phyloP scores from a whole-genome alignment of 768 basidiomycete genomes.

The Clitopilus hobsonii region DNA sequence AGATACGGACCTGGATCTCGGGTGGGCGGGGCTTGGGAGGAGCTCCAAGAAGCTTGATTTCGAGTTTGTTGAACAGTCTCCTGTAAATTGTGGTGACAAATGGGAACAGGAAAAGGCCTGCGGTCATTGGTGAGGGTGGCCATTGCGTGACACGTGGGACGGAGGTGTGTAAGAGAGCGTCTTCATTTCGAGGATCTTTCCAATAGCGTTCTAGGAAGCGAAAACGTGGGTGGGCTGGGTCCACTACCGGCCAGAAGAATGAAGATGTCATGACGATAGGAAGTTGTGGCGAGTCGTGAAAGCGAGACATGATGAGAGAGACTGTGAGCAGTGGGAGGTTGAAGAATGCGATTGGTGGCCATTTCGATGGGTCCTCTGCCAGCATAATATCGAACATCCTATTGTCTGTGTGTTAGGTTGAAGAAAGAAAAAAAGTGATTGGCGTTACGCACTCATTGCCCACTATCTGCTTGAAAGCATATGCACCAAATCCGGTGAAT shows the following conservation, averaged over 20 bases:
- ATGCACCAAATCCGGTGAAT: constrained; percentile 66
- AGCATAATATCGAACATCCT: constrained; percentile 64
- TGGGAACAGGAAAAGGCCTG: constrained; percentile 50
- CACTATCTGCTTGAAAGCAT: constrained; percentile 64
- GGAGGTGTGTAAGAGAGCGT: constrained; percentile 23
- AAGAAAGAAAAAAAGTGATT: not conserved
- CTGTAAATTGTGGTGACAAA: constrained; percentile 41
- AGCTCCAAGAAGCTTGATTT: constrained; percentile 40
- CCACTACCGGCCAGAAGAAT: constrained; percentile 40
- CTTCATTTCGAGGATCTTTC: constrained; percentile 21
- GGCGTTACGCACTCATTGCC: constrained; percentile 51
- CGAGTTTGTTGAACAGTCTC: constrained; percentile 30
- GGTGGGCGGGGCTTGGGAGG: constrained; percentile 23
- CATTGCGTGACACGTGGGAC: constrained; percentile 24
- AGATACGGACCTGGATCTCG: constrained; percentile 30
- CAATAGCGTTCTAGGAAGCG: constrained; percentile 27
- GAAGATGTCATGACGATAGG: constrained; percentile 41
- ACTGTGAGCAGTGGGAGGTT: constrained; percentile 73
- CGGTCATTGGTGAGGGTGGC: constrained; percentile 59
- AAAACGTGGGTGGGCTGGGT: constrained; percentile 26
- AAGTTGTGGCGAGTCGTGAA: constrained; percentile 29
- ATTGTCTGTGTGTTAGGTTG: not conserved
- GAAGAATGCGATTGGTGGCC: constrained; percentile 74
- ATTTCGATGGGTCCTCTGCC: constrained; percentile 63
- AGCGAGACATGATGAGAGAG: constrained; percentile 59